Evolutionary conservation across 2,329 filamentous ascomycete species (phyloP).

Genomic region (Calonectria montana): DNA sequence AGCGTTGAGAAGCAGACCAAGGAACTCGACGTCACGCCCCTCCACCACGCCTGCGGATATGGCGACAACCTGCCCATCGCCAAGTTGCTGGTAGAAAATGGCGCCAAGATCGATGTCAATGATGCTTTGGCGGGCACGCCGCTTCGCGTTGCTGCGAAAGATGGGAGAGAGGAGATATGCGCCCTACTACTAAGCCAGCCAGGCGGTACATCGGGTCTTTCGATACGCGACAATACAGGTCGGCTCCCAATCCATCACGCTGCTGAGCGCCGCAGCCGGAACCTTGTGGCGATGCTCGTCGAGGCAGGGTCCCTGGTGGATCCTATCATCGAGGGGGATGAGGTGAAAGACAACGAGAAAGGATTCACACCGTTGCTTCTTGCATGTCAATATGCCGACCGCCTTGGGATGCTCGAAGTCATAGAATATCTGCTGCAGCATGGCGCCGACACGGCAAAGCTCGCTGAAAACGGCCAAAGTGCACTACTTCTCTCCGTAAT

Average conservation of each 20-base stretch:
- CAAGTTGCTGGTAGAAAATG: slow-evolving; percentile 1
- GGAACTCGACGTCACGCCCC: slow-evolving; percentile 14
- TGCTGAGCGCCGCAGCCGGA: neutral
- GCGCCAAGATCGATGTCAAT: slow-evolving; percentile 8
- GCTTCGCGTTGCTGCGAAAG: neutral
- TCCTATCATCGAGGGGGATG: slow-evolving; percentile 1
- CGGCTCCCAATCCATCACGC: slow-evolving; percentile 15
- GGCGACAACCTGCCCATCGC: slow-evolving; percentile 10
- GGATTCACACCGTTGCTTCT: slow-evolving; percentile 9
- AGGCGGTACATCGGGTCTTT: neutral
- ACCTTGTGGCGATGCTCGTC: slow-evolving; percentile 2
- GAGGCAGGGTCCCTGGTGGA: slow-evolving; percentile 16
- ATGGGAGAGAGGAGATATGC: neutral
- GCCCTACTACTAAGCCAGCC: slow-evolving; percentile 1
- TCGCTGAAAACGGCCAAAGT: neutral
- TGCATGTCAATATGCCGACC: slow-evolving; percentile 2
- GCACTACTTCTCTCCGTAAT: slow-evolving; percentile 9
- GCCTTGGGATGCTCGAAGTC: neutral
- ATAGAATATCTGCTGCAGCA: slow-evolving; percentile 17
- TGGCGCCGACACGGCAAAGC: neutral
- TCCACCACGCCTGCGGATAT: slow-evolving; percentile 13
- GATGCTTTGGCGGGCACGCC: slow-evolving; percentile 6
- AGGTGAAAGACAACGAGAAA: neutral
- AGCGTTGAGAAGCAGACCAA: neutral
- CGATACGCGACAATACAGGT: neutral